phyloP scores from a whole-genome alignment of 805 yeast genomes.

The Saccharomycopsis babjevae region DNA sequence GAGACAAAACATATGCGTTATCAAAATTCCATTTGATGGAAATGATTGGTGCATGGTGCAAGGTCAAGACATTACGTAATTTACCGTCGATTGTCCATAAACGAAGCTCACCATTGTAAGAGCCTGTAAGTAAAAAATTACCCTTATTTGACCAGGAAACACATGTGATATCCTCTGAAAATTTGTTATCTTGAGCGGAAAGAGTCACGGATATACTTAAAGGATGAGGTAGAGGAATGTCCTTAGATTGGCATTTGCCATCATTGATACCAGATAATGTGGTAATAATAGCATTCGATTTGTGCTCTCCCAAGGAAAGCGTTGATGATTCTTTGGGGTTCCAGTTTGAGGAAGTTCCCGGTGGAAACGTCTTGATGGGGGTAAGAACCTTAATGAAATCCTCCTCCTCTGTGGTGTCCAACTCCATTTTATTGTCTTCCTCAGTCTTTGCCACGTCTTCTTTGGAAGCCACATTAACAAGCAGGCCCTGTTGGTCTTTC shows the following conservation, averaged over 20 bases:
- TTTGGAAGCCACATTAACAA: slow-evolving; percentile 5
- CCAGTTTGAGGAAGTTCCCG: slow-evolving; percentile 44
- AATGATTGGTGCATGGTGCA: slow-evolving; percentile 47
- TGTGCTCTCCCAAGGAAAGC: slow-evolving; percentile 46
- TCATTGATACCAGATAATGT: slow-evolving; percentile 26
- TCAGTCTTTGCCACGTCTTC: background rate
- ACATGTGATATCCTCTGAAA: slow-evolving; percentile 24
- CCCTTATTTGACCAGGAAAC: slow-evolving; percentile 64
- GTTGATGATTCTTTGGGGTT: slow-evolving; percentile 38
- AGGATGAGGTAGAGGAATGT: slow-evolving; percentile 28
- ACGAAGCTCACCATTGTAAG: slow-evolving; percentile 62
- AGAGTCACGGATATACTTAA: slow-evolving; percentile 21
- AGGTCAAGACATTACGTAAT: slow-evolving; percentile 42
- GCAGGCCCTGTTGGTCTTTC: slow-evolving; percentile 8
- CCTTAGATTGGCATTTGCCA: slow-evolving; percentile 20
- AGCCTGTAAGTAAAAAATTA: slow-evolving; percentile 47
- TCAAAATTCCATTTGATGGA: slow-evolving; percentile 50
- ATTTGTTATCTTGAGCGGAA: background rate
- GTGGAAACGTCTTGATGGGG: slow-evolving; percentile 31
- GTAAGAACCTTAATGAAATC: slow-evolving; percentile 25
- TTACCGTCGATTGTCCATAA: slow-evolving; percentile 72
- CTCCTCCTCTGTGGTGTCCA: background rate
- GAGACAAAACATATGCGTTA: slow-evolving; percentile 45
- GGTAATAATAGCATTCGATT: slow-evolving; percentile 37
- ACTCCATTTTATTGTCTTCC: background rate